Conservation (phyloP, 2,329 filamentous ascomycete species). For the Madurella mycetomatis region DNA sequence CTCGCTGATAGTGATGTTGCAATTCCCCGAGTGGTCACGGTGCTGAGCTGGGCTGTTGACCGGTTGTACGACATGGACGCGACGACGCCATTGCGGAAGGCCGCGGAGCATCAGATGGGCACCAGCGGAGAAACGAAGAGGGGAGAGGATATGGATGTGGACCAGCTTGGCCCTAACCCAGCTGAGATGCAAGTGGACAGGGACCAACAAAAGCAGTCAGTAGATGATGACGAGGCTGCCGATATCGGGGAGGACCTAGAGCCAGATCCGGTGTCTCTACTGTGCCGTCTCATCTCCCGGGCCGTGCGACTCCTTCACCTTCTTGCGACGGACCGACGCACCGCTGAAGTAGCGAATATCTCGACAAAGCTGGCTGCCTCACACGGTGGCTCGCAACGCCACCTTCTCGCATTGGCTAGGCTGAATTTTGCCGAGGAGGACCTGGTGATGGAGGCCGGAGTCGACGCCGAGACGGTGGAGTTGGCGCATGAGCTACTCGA, state of each 20-base stretch:
- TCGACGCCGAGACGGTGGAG: conserved; percentile 73
- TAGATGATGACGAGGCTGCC: neutral
- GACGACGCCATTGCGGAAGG: conserved; percentile 1
- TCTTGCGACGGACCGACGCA: conserved; percentile 46
- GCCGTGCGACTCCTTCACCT: conserved; percentile 48
- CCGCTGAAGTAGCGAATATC: conserved; percentile 53
- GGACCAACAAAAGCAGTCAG: neutral
- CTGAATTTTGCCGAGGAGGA: conserved; percentile 82
- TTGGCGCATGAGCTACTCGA: conserved; percentile 80
- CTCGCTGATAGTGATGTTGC: conserved; percentile 65
- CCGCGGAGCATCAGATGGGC: neutral
- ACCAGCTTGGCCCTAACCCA: neutral
- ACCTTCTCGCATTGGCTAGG: conserved; percentile 73
- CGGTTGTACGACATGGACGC: conserved; percentile 61
- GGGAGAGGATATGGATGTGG: conserved; percentile 8
- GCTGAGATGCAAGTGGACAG: conserved; percentile 1
- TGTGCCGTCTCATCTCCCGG: conserved; percentile 46
- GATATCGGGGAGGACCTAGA: conserved; percentile 15
- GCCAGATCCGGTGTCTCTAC: conserved; percentile 22
- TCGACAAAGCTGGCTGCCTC: conserved; percentile 66
- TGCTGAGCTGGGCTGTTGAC: conserved; percentile 61
- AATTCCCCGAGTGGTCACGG: conserved; percentile 69
- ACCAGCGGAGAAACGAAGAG: neutral
- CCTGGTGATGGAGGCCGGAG: conserved; percentile 68
- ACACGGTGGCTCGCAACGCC: conserved; percentile 72